Base-by-base conservation (phyloP, 108 stramenopile genomes). In the Schizochytrium sp. region DNA sequence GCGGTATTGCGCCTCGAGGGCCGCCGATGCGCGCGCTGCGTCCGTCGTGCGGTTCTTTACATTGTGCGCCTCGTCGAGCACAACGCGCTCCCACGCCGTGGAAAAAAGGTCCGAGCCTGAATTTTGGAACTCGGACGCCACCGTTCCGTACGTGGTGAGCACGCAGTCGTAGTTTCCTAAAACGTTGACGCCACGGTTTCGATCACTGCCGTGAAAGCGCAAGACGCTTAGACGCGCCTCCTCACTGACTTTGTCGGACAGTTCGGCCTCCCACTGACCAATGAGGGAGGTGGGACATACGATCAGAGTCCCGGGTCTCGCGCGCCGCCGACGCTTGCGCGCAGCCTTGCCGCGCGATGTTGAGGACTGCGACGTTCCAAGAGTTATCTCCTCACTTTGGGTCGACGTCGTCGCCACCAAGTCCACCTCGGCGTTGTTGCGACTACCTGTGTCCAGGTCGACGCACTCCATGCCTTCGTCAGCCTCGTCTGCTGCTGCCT, bases 21-120 rank as follows among this genome's bases (percentile, higher is more conserved):
- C 51, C 19, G 57, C 29, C n/a, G 44, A 57, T 4, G 88, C 88
- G 5, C n/a, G 16, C 5, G 72, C 72, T 5, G 45, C 72, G 51
- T 48, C 48, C 3, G 88, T 89, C 6, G 18, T 23, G 14, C 41
- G 51, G 53, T 69, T 90, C 28, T 47, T 21, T 5, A 69, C 58
- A 5, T 25, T 59, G 72, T 91, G 89, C 5, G 89, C 89, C 58
- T 93, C 93, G 71, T 93, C 93, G 23, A 93, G 60, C 51, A 93
- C 90, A 8, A 93, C 90, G 44, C 93, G 89, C 14, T 76, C 44
- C 92, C 92, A 93, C 57, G 16, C 60, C 21, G 88, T 63, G 5
- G 76, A 89, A 29, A 58, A 89, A 43, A 93, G 87, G n/a, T 21
- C 48, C 51, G 76, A 47, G 12, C 16, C 19, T 1, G 18, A 6